phyloP scores from a whole-genome alignment of 352 stramenopile species.

The Pythium dissimile region DNA sequence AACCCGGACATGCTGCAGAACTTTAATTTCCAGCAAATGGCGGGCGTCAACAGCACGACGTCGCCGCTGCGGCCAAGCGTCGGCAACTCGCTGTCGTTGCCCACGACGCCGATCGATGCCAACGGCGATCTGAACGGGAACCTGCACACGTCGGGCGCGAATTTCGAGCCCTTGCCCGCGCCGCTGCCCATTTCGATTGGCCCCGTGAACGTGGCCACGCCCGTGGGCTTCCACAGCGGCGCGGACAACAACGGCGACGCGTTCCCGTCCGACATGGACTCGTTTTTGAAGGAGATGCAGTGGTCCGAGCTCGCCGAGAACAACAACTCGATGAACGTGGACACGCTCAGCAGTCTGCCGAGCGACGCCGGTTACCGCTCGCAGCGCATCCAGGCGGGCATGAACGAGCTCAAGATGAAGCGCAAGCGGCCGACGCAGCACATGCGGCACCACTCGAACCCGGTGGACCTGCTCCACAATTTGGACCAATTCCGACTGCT shows the following conservation, averaged over 20 bases:
- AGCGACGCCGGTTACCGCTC: conserved; percentile 39
- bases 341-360: conserved; percentile 14
- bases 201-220: conserved; percentile 23
- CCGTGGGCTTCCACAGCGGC: conserved; percentile 7
- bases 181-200: conserved; percentile 27
- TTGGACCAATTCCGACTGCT: conserved; percentile 69
- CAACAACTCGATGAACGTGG: conserved; percentile 23
- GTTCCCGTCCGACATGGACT: conserved; percentile 26
- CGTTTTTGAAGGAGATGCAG: conserved; percentile 27
- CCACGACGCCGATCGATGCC: conserved; percentile 19
- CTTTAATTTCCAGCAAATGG: conserved; percentile 22
- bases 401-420: conserved; percentile 80
- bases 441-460: conserved; percentile 67
- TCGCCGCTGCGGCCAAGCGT: conserved; percentile 21
- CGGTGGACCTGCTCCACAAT: conserved; percentile 73
- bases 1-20: conserved; percentile 31
- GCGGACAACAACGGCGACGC: conserved; percentile 1
- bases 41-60: conserved; percentile 5
- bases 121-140: background rate
- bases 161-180: conserved; percentile 16
- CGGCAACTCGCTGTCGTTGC: conserved; percentile 10
- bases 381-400: conserved; percentile 59
- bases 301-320: conserved; percentile 26
- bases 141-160: background rate
- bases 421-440: conserved; percentile 62